These are phyloP conservation scores for Exserohilum rostratum DNA, from an alignment of 2,329 filamentous ascomycete genomes.

Conservation along the genomic window DNA sequence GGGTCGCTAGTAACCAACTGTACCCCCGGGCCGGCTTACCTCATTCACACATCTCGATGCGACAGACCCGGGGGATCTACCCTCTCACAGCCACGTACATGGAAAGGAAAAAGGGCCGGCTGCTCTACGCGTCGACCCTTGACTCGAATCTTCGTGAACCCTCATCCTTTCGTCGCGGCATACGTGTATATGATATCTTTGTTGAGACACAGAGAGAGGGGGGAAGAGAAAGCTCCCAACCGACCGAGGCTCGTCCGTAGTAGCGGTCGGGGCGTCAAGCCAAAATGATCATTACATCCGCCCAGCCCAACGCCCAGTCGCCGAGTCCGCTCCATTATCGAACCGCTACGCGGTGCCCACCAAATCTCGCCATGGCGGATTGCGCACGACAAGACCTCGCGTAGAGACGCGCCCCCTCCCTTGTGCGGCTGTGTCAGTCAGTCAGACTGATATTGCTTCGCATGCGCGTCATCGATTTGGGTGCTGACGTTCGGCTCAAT, in stretches of 20 bases:
- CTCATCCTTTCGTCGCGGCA: too few relatives aligned
- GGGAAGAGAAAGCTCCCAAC: too few relatives aligned
- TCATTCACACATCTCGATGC: background rate
- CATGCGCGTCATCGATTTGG: conserved; percentile 15
- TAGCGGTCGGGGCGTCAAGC: too few relatives aligned
- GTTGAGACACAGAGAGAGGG: too few relatives aligned
- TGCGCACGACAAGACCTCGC: conserved; percentile 11
- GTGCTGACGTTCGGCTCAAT: background rate
- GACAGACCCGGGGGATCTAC: too few relatives aligned
- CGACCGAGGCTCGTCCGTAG: too few relatives aligned
- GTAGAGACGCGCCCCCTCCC: background rate
- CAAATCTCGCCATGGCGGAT: conserved; percentile 8
- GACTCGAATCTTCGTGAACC: too few relatives aligned
- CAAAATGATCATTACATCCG: background rate
- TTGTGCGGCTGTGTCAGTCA: conserved; percentile 5
- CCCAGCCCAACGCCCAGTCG: conserved; percentile 14
- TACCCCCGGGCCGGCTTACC: conserved; percentile 13
- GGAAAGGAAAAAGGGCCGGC: too few relatives aligned
- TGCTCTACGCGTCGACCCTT: too few relatives aligned
- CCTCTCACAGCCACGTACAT: too few relatives aligned
- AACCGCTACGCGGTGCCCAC: conserved; percentile 1
- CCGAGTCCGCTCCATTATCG: conserved; percentile 6
- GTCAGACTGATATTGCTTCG: background rate
- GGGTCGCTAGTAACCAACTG: too few relatives aligned
- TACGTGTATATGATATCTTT: too few relatives aligned